Evolutionary conservation across 257 asterid genomes (phyloP).

Genomic region (Jaltomata sinuosa): DNA sequence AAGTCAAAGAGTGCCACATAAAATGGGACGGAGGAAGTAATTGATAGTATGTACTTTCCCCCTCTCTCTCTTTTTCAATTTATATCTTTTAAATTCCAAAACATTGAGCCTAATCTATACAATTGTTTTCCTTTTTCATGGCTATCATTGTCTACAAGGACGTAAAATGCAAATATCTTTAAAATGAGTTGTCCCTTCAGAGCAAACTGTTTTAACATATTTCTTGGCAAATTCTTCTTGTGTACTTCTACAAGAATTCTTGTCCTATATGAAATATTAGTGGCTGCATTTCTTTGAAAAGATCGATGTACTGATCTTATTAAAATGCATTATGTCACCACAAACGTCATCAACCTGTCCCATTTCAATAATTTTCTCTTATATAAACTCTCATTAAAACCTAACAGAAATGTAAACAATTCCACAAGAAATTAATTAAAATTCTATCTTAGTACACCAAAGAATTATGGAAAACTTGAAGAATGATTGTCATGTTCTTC

Average conservation of each 20-base stretch:
- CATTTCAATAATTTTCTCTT: background rate
- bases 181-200: too few species aligned
- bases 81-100: background rate
- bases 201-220: background rate
- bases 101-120: background rate
- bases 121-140: background rate
- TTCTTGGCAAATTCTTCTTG: background rate
- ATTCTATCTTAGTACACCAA: background rate
- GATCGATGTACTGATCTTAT: background rate
- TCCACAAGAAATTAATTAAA: background rate
- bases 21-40: too few species aligned
- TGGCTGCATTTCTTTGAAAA: background rate
- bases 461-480: background rate
- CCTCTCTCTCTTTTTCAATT: background rate
- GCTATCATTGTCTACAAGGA: background rate
- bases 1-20: too few species aligned
- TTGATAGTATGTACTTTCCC: background rate
- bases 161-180: background rate
- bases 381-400: background rate
- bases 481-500: constrained; percentile 12
- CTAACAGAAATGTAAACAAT: background rate
- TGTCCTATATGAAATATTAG: background rate
- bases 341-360: background rate
- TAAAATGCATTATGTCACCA: background rate
- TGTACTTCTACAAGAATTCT: background rate